A percentile compares a stretch with the other conserved stretches of the same genome.
Evolutionary conservation across 2,329 filamentous ascomycete genomes (phyloP).

Genomic region (Colletotrichum orbiculare): DNA sequence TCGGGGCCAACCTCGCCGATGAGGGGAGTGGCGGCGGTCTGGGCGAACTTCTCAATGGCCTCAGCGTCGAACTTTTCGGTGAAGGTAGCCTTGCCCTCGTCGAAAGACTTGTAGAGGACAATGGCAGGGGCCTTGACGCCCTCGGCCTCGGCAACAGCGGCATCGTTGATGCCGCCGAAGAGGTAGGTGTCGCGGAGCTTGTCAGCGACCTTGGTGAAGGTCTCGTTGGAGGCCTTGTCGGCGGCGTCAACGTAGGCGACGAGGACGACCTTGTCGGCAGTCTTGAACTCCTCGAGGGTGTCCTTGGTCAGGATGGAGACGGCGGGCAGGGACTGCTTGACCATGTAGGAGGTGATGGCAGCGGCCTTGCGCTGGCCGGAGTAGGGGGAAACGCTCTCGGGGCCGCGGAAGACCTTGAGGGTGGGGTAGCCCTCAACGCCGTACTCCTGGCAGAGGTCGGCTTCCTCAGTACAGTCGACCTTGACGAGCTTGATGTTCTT

Average conservation of each 20-base stretch:
- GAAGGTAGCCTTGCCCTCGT: constrained; percentile 93
- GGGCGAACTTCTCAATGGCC: constrained; percentile 84
- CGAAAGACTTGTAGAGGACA: constrained; percentile 97
- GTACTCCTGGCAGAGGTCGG: constrained; percentile 88
- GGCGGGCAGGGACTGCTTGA: constrained; percentile 95
- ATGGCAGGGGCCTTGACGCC: constrained; percentile 87
- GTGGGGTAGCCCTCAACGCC: constrained; percentile 98
- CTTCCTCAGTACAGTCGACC: constrained; percentile 95
- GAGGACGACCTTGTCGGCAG: constrained; percentile 93
- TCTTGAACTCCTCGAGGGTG: constrained; percentile 95
- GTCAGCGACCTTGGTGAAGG: constrained; percentile 79
- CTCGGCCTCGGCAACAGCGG: constrained; percentile 86
- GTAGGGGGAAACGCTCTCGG: constrained; percentile 85
- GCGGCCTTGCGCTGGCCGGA: constrained; percentile 88
- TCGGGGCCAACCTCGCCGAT: constrained; percentile 97
- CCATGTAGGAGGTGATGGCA: constrained; percentile 87
- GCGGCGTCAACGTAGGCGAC: constrained; percentile 86
- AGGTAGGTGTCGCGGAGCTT: constrained; percentile 89
- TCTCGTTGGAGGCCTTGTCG: constrained; percentile 88
- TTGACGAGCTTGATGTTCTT: constrained; percentile 88
- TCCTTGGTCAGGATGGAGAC: constrained; percentile 86
- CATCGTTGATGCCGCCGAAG: constrained; percentile 89
- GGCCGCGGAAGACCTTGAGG: constrained; percentile 97
- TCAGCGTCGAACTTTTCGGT: constrained; percentile 84
- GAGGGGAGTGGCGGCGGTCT: constrained; percentile 86